Percentiles rank a stretch among this genome's conserved stretches.
phyloP scores from a whole-genome alignment of 2,329 filamentous ascomycete genomes.

The Immersiporthe knoxdaviesiana region DNA sequence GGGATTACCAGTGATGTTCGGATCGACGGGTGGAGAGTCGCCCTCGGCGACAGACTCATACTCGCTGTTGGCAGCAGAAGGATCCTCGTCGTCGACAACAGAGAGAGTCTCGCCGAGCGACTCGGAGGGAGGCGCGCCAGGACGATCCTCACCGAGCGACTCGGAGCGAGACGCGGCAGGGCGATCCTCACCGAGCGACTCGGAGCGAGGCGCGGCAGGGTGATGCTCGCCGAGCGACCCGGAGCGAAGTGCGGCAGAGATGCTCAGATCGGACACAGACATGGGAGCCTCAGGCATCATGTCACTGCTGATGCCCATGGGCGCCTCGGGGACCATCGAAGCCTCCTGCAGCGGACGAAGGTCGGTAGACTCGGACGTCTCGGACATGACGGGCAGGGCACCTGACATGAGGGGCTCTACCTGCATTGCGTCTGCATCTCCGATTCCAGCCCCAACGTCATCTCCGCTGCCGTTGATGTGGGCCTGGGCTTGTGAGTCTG shows the following conservation, averaged over 20 bases:
- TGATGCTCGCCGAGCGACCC: conserved; percentile 22
- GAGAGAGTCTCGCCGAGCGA: conserved; percentile 18
- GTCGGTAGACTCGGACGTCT: conserved; percentile 8
- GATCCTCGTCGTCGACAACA: background rate
- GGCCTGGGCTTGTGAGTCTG: too few species aligned
- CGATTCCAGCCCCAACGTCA: background rate
- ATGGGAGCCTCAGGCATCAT: conserved; percentile 22
- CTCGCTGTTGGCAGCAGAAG: too few species aligned
- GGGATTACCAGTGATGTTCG: background rate
- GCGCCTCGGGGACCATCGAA: conserved; percentile 24
- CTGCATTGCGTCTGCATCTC: background rate
- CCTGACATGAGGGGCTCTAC: conserved; percentile 11
- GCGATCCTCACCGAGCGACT: conserved; percentile 20
- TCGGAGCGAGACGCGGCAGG: conserved; percentile 18
- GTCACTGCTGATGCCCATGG: conserved; percentile 7
- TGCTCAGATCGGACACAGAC: conserved; percentile 16
- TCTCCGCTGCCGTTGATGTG: background rate
- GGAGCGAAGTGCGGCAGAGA: conserved; percentile 11
- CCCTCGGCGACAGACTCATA: too few species aligned
- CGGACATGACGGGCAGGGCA: background rate
- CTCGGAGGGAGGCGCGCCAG: conserved; percentile 19
- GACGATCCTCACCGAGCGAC: conserved; percentile 19
- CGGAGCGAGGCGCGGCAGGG: too few species aligned
- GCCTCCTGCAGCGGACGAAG: conserved; percentile 28
- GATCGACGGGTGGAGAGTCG: conserved; percentile 3